Conservation (phyloP, 2,329 filamentous ascomycete species). For the Colletotrichum sojae region DNA sequence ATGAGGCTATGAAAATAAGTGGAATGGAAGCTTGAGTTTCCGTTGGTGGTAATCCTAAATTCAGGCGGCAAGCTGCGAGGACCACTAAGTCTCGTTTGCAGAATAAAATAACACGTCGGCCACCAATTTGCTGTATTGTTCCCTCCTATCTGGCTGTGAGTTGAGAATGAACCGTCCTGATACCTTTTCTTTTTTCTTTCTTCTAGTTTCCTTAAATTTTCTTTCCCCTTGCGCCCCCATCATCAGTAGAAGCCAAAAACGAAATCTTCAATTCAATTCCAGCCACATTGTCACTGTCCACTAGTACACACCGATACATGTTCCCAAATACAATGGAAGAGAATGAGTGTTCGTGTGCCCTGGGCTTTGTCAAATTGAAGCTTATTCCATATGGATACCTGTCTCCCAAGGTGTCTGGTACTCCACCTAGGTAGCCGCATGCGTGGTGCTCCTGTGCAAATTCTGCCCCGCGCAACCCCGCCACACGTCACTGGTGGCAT, state of each 20-base stretch:
- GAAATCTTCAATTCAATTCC: too few species aligned
- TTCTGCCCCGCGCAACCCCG: slow-evolving; percentile 39
- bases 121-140: not conserved
- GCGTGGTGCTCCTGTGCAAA: slow-evolving; percentile 1
- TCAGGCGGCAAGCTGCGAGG: slow-evolving; percentile 5
- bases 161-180: not conserved
- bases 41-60: slow-evolving; percentile 10
- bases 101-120: slow-evolving; percentile 7
- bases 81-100: not conserved
- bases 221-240: too few species aligned
- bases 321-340: too few species aligned
- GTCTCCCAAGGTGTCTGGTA: not conserved
- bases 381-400: too few species aligned
- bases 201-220: too few species aligned
- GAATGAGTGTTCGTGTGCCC: not conserved
- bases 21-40: not conserved
- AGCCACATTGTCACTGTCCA: too few species aligned
- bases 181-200: too few species aligned
- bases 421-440: not conserved
- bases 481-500: slow-evolving; percentile 40
- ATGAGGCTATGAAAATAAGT: not conserved
- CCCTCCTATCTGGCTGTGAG: not conserved
- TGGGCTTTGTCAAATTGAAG: too few species aligned
- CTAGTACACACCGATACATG: too few species aligned
- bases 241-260: too few species aligned